phyloP scores from a whole-genome alignment of 106 monocot species.

The Apostasia ramifera region DNA sequence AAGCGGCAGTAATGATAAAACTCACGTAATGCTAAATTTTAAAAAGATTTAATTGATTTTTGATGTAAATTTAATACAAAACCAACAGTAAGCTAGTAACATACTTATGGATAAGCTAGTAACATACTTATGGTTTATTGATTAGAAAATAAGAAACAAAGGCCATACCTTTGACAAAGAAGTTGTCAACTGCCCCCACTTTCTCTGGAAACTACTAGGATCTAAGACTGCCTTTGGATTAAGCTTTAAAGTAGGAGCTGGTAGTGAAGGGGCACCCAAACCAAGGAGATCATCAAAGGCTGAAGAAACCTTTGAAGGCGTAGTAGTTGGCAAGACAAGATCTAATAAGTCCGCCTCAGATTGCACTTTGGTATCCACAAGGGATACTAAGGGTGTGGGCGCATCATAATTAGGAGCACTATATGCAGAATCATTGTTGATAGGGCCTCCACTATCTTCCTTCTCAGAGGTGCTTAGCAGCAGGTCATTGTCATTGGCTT shows the following conservation, averaged over 20 bases:
- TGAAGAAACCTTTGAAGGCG: constrained; percentile 20
- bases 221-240: constrained; percentile 78
- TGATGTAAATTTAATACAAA: no score
- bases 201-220: constrained; percentile 84
- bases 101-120: background rate
- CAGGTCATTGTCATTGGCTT: constrained; percentile 84
- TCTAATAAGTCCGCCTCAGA: constrained; percentile 21
- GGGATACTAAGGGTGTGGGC: constrained; percentile 18
- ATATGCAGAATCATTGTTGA: constrained; percentile 56
- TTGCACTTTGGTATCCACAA: constrained; percentile 19
- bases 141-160: background rate
- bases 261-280: constrained; percentile 40
- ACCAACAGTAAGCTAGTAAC: background rate
- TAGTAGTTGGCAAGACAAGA: constrained; percentile 16
- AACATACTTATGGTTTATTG: background rate
- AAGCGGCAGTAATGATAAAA: no score
- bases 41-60: no score
- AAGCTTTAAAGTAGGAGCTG: constrained; percentile 57
- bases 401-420: constrained; percentile 59
- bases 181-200: constrained; percentile 76
- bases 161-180: constrained; percentile 59
- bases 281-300: constrained; percentile 91
- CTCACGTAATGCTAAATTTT: no score
- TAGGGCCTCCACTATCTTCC: constrained; percentile 55
- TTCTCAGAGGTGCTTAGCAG: constrained; percentile 80